phyloP scores from a whole-genome alignment of 2,329 filamentous ascomycete species.

The Hypoxylon sp. region DNA sequence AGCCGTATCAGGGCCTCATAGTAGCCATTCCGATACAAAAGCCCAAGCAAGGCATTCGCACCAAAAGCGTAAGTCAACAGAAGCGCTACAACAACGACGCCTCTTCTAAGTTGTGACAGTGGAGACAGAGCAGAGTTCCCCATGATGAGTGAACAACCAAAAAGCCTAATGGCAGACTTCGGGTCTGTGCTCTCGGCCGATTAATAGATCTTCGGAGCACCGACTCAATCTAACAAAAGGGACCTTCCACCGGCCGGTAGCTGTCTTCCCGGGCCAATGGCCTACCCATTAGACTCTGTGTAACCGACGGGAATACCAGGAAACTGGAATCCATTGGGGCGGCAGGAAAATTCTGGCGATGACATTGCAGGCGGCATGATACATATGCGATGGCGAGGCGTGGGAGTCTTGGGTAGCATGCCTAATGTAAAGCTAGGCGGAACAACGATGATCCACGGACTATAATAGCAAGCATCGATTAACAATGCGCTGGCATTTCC shows the following conservation, averaged over 20 bases:
- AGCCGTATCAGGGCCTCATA: conserved; percentile 36
- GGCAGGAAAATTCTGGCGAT: conserved; percentile 14
- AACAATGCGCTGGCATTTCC: conserved; percentile 27
- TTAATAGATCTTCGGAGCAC: conserved; percentile 15
- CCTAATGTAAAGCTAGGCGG: conserved; percentile 15
- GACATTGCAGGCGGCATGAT: conserved; percentile 15
- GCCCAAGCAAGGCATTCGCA: conserved; percentile 33
- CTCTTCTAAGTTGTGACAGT: conserved; percentile 21
- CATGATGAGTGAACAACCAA: conserved; percentile 20
- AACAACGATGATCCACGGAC: conserved; percentile 29
- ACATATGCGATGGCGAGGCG: conserved; percentile 17
- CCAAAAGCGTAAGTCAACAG: conserved; percentile 36
- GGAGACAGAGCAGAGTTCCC: conserved; percentile 17
- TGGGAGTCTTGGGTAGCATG: conserved; percentile 12
- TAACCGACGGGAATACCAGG: conserved; percentile 21
- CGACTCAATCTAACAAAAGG: conserved; percentile 15
- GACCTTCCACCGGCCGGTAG: conserved; percentile 18
- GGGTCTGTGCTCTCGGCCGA: conserved; percentile 16
- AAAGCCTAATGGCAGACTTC: background rate
- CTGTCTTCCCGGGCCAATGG: conserved; percentile 21
- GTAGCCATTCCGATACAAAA: conserved; percentile 41
- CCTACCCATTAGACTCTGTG: conserved; percentile 25
- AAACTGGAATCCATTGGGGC: conserved; percentile 27
- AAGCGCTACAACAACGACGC: conserved; percentile 29
- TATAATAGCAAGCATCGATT: conserved; percentile 13